Conservation (phyloP, 192 early-diverging fungal genomes). For the Coemansia sp. region DNA sequence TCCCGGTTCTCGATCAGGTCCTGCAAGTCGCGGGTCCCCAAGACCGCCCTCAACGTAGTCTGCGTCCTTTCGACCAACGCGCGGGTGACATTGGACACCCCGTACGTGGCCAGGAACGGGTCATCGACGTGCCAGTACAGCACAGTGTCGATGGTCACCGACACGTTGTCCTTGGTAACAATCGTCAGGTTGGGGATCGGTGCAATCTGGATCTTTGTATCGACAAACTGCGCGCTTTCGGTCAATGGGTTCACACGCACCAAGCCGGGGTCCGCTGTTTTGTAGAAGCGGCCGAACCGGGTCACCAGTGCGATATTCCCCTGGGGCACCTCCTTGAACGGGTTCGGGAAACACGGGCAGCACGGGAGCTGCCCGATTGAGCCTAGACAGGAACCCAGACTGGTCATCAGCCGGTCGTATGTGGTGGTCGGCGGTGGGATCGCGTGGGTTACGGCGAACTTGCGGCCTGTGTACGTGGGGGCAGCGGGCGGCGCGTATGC, state of each 20-base stretch:
- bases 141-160: conserved; percentile 79
- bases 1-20: conserved; percentile 86
- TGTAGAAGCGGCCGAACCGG: conserved; percentile 55
- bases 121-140: conserved; percentile 83
- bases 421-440: no score
- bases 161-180: conserved; percentile 91
- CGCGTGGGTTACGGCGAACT: no score
- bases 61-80: conserved; percentile 87
- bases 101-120: conserved; percentile 78
- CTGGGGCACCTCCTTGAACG: conserved; percentile 47
- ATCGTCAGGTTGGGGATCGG: conserved; percentile 70
- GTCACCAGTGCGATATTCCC: conserved; percentile 46
- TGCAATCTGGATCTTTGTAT: conserved; percentile 64
- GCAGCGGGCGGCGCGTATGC: no score
- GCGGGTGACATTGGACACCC: conserved; percentile 71
- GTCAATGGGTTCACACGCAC: conserved; percentile 52
- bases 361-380: conserved; percentile 49
- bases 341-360: conserved; percentile 53
- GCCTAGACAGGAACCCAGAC: conserved; percentile 37
- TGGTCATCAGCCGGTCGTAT: conserved; percentile 35
- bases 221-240: conserved; percentile 42
- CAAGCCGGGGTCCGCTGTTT: conserved; percentile 58
- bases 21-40: conserved; percentile 82
- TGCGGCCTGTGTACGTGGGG: no score
- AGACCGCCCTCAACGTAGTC: conserved; percentile 82